Conservation (phyloP, 2,329 filamentous ascomycete species). For the Neonectria faginata region DNA sequence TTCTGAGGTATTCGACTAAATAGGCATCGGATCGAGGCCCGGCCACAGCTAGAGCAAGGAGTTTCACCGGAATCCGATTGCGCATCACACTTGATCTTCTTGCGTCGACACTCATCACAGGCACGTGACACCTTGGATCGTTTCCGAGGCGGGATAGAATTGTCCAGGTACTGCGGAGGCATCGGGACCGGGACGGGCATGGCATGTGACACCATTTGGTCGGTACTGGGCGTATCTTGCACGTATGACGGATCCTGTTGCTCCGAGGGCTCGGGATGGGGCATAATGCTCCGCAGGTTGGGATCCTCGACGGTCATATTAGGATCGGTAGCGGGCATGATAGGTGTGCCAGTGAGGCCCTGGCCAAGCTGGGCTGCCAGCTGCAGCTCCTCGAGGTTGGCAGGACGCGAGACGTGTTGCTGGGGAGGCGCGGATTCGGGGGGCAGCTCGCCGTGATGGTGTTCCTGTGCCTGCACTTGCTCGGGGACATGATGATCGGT, state of each 20-base stretch:
- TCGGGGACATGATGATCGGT: slow-evolving; percentile 46
- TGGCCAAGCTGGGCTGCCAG: slow-evolving; percentile 69
- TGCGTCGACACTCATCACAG: slow-evolving; percentile 88
- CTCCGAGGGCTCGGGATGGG: slow-evolving; percentile 55
- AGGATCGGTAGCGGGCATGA: slow-evolving; percentile 61
- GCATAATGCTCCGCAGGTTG: slow-evolving; percentile 57
- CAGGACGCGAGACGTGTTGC: slow-evolving; percentile 56
- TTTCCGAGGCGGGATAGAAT: slow-evolving; percentile 76
- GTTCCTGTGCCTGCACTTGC: slow-evolving; percentile 46
- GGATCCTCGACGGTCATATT: slow-evolving; percentile 58
- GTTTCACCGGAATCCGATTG: slow-evolving; percentile 77
- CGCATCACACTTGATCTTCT: slow-evolving; percentile 91
- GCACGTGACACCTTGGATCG: slow-evolving; percentile 88
- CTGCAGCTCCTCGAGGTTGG: slow-evolving; percentile 67
- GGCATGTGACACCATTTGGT: slow-evolving; percentile 52
- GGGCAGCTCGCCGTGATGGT: slow-evolving; percentile 48
- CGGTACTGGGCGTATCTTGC: slow-evolving; percentile 52
- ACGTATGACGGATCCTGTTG: slow-evolving; percentile 53
- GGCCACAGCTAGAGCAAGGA: slow-evolving; percentile 84
- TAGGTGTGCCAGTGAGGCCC: slow-evolving; percentile 61
- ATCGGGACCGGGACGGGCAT: slow-evolving; percentile 54
- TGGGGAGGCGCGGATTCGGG: slow-evolving; percentile 54
- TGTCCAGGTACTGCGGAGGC: slow-evolving; percentile 58
- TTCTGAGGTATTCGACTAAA: slow-evolving; percentile 92
- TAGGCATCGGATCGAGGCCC: slow-evolving; percentile 80